Conservation (phyloP, 1,139 yeast species). For the Blastobotrys buckinghamii region DNA sequence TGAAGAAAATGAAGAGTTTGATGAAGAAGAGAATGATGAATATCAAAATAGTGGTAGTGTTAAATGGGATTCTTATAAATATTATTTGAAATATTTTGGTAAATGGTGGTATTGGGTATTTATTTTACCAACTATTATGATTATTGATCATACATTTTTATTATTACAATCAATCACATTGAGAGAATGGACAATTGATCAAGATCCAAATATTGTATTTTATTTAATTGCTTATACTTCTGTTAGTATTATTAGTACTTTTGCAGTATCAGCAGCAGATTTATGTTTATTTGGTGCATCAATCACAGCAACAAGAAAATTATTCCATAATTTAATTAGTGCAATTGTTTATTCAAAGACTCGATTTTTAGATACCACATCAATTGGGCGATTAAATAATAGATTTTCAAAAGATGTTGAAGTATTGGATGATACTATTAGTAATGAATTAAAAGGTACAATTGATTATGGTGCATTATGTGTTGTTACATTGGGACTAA, state of each 20-base stretch:
- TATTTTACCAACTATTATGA: constrained; percentile 42
- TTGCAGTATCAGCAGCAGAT: constrained; percentile 23
- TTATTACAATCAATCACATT: constrained; percentile 81
- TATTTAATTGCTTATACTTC: constrained; percentile 54
- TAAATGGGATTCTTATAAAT: constrained; percentile 57
- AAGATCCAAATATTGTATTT: constrained; percentile 46
- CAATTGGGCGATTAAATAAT: constrained; percentile 93
- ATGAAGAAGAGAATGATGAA: constrained; percentile 89
- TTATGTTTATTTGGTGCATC: constrained; percentile 61
- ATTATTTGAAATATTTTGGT: constrained; percentile 67
- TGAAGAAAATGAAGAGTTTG: constrained; percentile 38
- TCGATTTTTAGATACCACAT: constrained; percentile 91
- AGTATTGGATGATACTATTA: constrained; percentile 80
- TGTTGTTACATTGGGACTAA: not conserved
- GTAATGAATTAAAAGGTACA: constrained; percentile 10
- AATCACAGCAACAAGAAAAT: constrained; percentile 66
- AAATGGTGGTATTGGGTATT: constrained; percentile 43
- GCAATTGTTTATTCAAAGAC: constrained; percentile 65
- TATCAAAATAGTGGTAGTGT: constrained; percentile 80
- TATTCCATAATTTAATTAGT: constrained; percentile 60
- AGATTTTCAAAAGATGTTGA: constrained; percentile 94
- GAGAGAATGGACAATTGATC: constrained; percentile 62
- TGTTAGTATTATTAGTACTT: constrained; percentile 56
- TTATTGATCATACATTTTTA: constrained; percentile 50
- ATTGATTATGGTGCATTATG: constrained; percentile 14